Conservation (phyloP, 768 basidiomycete genomes). For the Boletales sp. region DNA sequence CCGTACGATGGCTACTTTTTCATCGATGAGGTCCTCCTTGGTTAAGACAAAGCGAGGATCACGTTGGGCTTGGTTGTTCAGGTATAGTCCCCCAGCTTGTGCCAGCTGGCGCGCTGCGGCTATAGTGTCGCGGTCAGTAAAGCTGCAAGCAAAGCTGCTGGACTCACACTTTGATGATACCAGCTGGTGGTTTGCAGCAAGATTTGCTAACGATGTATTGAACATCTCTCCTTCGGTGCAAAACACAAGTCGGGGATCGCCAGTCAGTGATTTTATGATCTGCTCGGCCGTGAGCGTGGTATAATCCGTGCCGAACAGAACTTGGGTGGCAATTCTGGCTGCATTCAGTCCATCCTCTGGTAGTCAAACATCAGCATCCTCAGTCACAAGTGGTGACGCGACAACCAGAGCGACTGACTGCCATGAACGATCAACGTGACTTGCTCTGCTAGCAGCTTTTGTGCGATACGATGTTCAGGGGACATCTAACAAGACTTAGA, state of each 20-base stretch:
- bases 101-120: constrained; percentile 66
- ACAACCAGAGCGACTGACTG: constrained; percentile 30
- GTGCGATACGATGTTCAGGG: constrained; percentile 44
- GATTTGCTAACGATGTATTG: constrained; percentile 51
- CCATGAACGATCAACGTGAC: constrained; percentile 61
- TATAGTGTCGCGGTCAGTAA: constrained; percentile 27
- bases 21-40: constrained; percentile 52
- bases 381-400: neutral
- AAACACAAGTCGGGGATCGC: constrained; percentile 63
- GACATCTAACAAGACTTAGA: constrained; percentile 16
- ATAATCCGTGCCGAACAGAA: constrained; percentile 41
- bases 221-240: constrained; percentile 50
- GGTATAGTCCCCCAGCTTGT: constrained; percentile 62
- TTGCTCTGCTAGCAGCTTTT: constrained; percentile 51
- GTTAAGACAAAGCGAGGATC: constrained; percentile 45
- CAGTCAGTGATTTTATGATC: constrained; percentile 57
- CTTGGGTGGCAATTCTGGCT: constrained; percentile 43
- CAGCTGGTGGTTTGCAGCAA: constrained; percentile 58
- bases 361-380: neutral
- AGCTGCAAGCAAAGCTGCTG: neutral
- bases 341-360: constrained; percentile 38
- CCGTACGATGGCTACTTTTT: constrained; percentile 59
- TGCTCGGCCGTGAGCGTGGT: constrained; percentile 49
- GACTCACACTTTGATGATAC: constrained; percentile 61
- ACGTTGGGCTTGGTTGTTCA: constrained; percentile 61